Conservation (phyloP, 2,329 filamentous ascomycete species). For the Fusarium pseudonygamai region DNA sequence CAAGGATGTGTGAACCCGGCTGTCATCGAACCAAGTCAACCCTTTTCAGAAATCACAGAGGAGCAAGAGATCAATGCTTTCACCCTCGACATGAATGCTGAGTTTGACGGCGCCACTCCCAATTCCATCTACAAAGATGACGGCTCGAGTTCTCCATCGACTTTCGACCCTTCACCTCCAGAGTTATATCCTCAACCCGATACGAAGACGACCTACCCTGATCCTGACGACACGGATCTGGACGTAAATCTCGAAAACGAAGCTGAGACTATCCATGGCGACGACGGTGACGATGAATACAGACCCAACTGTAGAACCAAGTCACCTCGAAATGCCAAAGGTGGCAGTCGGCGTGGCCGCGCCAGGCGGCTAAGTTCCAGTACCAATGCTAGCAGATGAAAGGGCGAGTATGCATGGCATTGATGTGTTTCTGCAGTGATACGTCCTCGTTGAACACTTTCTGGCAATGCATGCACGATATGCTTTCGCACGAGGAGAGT, state of each 20-base stretch:
- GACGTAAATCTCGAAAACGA: slow-evolving; percentile 1
- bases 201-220: slow-evolving; percentile 12
- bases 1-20: slow-evolving; percentile 30
- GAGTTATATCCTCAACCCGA: not conserved
- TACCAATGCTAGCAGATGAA: not conserved
- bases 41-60: not conserved
- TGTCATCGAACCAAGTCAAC: slow-evolving; percentile 22
- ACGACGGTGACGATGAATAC: slow-evolving; percentile 5
- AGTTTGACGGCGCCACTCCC: not conserved
- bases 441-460: slow-evolving; percentile 55
- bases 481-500: slow-evolving; percentile 1
- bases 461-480: slow-evolving; percentile 33
- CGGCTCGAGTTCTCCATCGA: not conserved
- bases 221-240: slow-evolving; percentile 7
- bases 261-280: not conserved
- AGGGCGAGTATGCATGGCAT: slow-evolving; percentile 61
- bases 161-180: not conserved
- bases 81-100: not conserved
- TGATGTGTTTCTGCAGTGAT: slow-evolving; percentile 60
- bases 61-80: not conserved
- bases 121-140: not conserved
- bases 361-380: slow-evolving; percentile 10
- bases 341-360: slow-evolving; percentile 17
- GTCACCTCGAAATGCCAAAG: slow-evolving; percentile 1
- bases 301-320: slow-evolving; percentile 4